These are phyloP conservation scores for Rhizophora mangle DNA, from an alignment of 345 rosid genomes.

Conservation along the genomic window DNA sequence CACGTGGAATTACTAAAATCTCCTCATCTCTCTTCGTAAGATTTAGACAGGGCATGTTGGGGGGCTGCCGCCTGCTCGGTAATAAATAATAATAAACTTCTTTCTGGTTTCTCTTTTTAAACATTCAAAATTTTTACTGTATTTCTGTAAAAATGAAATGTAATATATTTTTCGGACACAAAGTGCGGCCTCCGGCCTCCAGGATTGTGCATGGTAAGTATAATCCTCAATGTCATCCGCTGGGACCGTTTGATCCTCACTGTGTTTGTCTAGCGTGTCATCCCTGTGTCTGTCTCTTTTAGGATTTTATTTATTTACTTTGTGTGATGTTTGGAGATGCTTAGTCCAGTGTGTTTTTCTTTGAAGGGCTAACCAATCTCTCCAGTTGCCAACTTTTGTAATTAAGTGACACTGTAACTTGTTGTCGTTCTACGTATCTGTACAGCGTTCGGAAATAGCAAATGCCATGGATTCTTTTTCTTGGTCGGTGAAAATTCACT, in stretches of 20 bases:
- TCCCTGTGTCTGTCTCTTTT: not conserved
- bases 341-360: conserved; percentile 15
- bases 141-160: too few relatives aligned
- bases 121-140: too few relatives aligned
- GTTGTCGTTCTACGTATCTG: not conserved
- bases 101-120: not conserved
- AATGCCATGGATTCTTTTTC: not conserved
- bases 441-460: not conserved
- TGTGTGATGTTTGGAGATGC: not conserved
- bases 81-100: not conserved
- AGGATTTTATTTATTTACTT: not conserved
- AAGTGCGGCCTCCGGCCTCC: too few relatives aligned
- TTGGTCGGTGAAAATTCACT: not conserved
- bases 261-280: not conserved
- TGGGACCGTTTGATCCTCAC: not conserved
- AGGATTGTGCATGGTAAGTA: too few relatives aligned
- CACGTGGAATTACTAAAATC: conserved; percentile 15
- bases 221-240: too few relatives aligned
- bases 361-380: not conserved
- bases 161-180: too few relatives aligned
- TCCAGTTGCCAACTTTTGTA: not conserved
- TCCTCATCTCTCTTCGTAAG: too few relatives aligned
- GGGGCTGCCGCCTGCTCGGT: too few relatives aligned
- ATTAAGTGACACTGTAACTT: not conserved
- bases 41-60: too few relatives aligned